Evolutionary conservation across 2,329 filamentous ascomycete species (phyloP).

Genomic region (Truncatella angustata): DNA sequence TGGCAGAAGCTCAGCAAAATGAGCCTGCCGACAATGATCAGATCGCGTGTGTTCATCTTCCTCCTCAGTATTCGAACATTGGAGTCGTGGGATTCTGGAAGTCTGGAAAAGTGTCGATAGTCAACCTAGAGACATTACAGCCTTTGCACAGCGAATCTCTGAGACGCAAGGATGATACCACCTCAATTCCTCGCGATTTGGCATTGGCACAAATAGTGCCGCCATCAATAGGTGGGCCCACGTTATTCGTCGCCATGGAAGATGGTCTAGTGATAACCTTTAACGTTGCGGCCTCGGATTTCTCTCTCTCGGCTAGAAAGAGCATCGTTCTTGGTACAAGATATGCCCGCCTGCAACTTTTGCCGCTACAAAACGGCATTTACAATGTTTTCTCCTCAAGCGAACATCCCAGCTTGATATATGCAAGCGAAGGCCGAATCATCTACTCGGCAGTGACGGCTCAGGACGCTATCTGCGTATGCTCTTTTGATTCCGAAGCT

Average conservation of each 20-base stretch:
- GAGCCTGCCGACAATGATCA: slow-evolving; percentile 68
- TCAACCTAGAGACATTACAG: slow-evolving; percentile 65
- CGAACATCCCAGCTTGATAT: slow-evolving; percentile 91
- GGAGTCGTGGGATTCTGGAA: slow-evolving; percentile 88
- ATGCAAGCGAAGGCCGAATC: slow-evolving; percentile 81
- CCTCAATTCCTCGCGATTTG: slow-evolving; percentile 80
- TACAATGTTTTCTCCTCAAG: slow-evolving; percentile 90
- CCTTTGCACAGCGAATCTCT: slow-evolving; percentile 65
- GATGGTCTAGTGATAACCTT: slow-evolving; percentile 90
- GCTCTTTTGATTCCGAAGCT: slow-evolving; percentile 75
- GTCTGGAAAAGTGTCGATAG: slow-evolving; percentile 73
- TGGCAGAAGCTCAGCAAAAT: slow-evolving; percentile 58
- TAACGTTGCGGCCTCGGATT: slow-evolving; percentile 61
- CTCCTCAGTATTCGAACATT: slow-evolving; percentile 58
- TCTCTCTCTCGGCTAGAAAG: slow-evolving; percentile 69
- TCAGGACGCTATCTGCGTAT: slow-evolving; percentile 78
- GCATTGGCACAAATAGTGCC: slow-evolving; percentile 77
- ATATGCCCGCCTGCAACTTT: slow-evolving; percentile 74
- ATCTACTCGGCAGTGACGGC: slow-evolving; percentile 93
- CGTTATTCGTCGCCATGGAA: slow-evolving; percentile 84
- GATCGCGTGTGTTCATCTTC: slow-evolving; percentile 80
- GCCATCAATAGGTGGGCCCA: slow-evolving; percentile 56
- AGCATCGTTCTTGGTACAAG: slow-evolving; percentile 83
- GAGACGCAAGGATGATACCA: slow-evolving; percentile 58
- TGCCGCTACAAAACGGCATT: slow-evolving; percentile 66